phyloP scores from a whole-genome alignment of 306 rosid species.

The Trifolium repens region DNA sequence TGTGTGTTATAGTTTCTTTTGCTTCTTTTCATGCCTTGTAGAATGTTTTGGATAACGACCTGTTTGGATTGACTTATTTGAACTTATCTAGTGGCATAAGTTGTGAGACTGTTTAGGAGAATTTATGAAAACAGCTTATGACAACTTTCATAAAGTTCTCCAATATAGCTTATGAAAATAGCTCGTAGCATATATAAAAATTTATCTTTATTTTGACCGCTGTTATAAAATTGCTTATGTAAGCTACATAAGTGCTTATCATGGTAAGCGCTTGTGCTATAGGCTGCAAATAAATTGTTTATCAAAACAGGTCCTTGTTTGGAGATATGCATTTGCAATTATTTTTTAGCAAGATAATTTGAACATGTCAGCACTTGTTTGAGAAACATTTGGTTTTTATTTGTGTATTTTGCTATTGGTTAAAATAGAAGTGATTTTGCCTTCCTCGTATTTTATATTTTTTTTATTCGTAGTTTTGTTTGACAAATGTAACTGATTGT shows the following conservation, averaged over 20 bases:
- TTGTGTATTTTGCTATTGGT: conserved; percentile 17
- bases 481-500: conserved; percentile 21
- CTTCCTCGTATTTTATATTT: background rate
- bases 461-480: conserved; percentile 21
- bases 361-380: background rate
- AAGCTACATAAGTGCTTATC: no score
- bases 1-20: background rate
- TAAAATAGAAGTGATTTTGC: conserved; percentile 15
- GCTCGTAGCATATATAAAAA: no score
- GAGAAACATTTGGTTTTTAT: conserved; percentile 6
- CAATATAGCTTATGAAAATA: no score
- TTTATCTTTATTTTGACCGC: no score
- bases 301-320: background rate
- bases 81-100: no score
- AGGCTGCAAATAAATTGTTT: no score
- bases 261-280: no score
- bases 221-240: no score
- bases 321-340: conserved; percentile 11
- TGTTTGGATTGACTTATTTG: background rate
- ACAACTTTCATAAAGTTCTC: no score
- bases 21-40: background rate
- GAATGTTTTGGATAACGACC: background rate
- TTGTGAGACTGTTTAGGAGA: no score
- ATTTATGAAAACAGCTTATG: no score
- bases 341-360: conserved; percentile 19